Base-by-base conservation (phyloP, 345 rosid species). In the Pistacia vera region DNA sequence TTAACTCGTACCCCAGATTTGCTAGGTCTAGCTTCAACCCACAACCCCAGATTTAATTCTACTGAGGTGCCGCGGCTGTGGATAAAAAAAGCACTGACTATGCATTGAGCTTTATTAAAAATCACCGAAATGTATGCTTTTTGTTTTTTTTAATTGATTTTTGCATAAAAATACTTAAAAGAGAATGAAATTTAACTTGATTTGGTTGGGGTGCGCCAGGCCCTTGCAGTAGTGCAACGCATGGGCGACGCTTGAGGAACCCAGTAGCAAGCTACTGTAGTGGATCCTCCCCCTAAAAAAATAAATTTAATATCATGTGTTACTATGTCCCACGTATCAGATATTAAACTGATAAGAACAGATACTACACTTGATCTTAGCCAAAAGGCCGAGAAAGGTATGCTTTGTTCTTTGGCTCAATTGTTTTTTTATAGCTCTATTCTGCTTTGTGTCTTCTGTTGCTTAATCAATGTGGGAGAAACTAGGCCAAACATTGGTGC, bases 351-450 rank as follows among this genome's bases (percentile, higher is more conserved):
- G 83, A 82, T 83, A 83, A 82, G 74, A 85, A 85, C 81, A 85
- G 83, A 85, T 76, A 76, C 84, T 85, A 80, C 88, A 78, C 83
- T 80, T 83, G 86, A 83, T 78, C 76, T 81, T 79, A 85, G 82
- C 82, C 85, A 79, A 83, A 86, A 85, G 88, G 85, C 83, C 89
- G 86, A 86, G 89, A 83, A 81, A 81, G 83, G 85, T 79, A 83
- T 83, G 86, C 52, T 52, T 77, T 66, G 4, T 0, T 0, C 4
- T 0, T 0, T 3, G 8, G 4, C 61, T 57, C 25, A 18, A 8
- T 4, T 57, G 10, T 20, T 7, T 0, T 57, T 18, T 18, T n/a
- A n/a, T 57, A 57, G 3, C 25, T 57, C 59, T 18, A 1, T 22
- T 18, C 28, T n/a, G 25, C 61, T 20, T n/a, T n/a, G 9, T 57